These are phyloP conservation scores for Leptographium wingfieldii DNA, from an alignment of 2,329 filamentous ascomycete species.

Conservation along the genomic window DNA sequence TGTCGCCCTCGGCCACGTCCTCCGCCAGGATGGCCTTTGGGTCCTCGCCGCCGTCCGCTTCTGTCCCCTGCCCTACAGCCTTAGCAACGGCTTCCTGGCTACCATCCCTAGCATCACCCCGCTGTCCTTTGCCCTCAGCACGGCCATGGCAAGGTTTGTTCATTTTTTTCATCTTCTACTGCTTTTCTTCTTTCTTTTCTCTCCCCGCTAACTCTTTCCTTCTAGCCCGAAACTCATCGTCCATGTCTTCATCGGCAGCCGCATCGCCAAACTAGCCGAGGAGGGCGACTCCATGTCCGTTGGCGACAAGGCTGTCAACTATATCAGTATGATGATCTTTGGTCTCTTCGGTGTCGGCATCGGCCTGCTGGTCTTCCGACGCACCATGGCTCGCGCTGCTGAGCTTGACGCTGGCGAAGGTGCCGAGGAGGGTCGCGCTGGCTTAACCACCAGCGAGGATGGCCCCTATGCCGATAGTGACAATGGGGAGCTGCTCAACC, in stretches of 20 bases:
- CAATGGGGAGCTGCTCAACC: slow-evolving; percentile 16
- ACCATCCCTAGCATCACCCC: slow-evolving; percentile 84
- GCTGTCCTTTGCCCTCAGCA: slow-evolving; percentile 65
- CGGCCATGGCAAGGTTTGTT: slow-evolving; percentile 53
- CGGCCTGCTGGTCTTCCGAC: slow-evolving; percentile 73
- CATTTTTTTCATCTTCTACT: slow-evolving; percentile 1
- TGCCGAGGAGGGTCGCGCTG: slow-evolving; percentile 24
- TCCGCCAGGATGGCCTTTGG: slow-evolving; percentile 81
- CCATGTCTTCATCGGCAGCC: slow-evolving; percentile 81
- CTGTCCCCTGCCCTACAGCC: slow-evolving; percentile 82
- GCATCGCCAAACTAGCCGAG: slow-evolving; percentile 73
- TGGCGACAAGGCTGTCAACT: slow-evolving; percentile 69
- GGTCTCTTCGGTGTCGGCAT: slow-evolving; percentile 59
- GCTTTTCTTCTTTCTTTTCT: background rate
- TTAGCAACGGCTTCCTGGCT: slow-evolving; percentile 87
- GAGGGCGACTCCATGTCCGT: slow-evolving; percentile 70
- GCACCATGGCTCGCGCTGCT: slow-evolving; percentile 50
- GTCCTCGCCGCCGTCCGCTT: slow-evolving; percentile 84
- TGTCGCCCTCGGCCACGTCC: slow-evolving; percentile 71
- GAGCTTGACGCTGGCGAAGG: slow-evolving; percentile 35
- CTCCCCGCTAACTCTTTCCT: background rate
- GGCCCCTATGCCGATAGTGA: slow-evolving; percentile 16
- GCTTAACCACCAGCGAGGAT: background rate
- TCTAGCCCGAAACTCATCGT: slow-evolving; percentile 71
- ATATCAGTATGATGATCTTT: slow-evolving; percentile 64